Evolutionary conservation across 768 basidiomycete species (phyloP), one percentile per base, ranked within the genome.

Genomic region (Cyclocybe aegerita): DNA sequence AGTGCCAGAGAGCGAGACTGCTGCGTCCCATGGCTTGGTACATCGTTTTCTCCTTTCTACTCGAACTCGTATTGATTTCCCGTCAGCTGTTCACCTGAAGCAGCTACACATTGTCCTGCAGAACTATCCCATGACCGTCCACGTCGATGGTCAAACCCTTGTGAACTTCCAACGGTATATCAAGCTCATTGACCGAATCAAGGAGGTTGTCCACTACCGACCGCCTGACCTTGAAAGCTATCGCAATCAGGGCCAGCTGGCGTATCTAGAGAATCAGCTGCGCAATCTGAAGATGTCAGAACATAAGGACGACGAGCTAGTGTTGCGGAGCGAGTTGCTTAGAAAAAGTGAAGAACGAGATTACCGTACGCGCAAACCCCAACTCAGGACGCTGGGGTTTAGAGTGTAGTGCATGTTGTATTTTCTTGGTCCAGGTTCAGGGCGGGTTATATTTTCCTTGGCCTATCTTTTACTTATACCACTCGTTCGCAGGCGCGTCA

Each of bases 101-200:
- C 70, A 74, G 35, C 57, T 74, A 3, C 51, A 65, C 39, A 57
- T 57, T 8, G 62, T 70, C 11, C 64, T 76, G 4, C 58, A 65
- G 39, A 52, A 60, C 35, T 60, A 69, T 49, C 66, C 65, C n/a
- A 41, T 60, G 8, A 65, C 57, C 3, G 39, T 71, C 14, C 48
- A 66, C 29, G 48, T 61, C 9, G 66, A 72, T 33, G 67, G 70
- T 15, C 64, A 57, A 11, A 58, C 62, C 1, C 58, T 77, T 41
- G 73, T 79, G 63, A 76, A 78, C 59, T 78, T 74, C 44, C 52
- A 64, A 43, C 71, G 73, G 37, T 77, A 73, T 49, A 40, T 60
- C 45, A 63, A 66, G 33, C 73, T 76, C 41, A 69, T 69, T 47
- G 63, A 70, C 10, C 66, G 66, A 14, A 59, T 77, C 39, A 67